Base-by-base conservation (phyloP, 169 alveolate genomes). In the Sarcocystis neurona region DNA sequence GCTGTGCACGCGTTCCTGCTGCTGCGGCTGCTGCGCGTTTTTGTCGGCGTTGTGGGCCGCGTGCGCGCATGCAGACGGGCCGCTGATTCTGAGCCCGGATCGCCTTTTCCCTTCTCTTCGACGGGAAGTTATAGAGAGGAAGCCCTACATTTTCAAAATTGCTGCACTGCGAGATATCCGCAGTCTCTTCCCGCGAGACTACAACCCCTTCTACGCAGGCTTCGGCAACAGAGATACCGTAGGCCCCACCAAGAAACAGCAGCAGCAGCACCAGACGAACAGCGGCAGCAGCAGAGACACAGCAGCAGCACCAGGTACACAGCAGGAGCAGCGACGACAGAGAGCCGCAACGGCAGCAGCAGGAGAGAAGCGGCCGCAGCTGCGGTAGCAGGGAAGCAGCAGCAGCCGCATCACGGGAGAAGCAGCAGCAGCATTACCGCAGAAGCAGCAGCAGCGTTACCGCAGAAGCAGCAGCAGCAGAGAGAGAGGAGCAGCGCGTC, bases 161-260 rank as follows among this genome's bases (percentile, higher is more conserved):
- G 96, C 97, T 18, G 98, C 98, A n/a, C 94, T 98, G 50, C 90
- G 97, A 58, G 99, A 97, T 91, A 97, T 98, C 47, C 95, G 97
- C 86, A 94, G 93, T 87, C 93, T 98, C n/a, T 98, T 98, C 90
- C 98, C 99, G 8, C 92, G 94, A 12, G 96, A 95, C 60, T 92
- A 93, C 68, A 93, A 96, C 87, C 99, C 99, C 27, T 97, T 97
- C 93, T 97, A 96, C 90, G 99, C 99, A 27, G 99, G 99, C 10
- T 98, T 98, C 95, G 99, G 99, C 30, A 98, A 98, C 94, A 96
- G 99, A 85, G 99, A 97, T 68, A 96, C 99, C 47, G 97, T 95
- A 93, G 23, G 94, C 43, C 63, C 30, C 37, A 8, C 74, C 47
- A 46, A 0, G 87, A 34, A 53, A 37, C 79, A 84, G 15, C 6